Percentiles rank a stretch among this genome's conserved stretches.
Conservation (phyloP, 306 rosid genomes). For the Hippophae rhamnoides region DNA sequence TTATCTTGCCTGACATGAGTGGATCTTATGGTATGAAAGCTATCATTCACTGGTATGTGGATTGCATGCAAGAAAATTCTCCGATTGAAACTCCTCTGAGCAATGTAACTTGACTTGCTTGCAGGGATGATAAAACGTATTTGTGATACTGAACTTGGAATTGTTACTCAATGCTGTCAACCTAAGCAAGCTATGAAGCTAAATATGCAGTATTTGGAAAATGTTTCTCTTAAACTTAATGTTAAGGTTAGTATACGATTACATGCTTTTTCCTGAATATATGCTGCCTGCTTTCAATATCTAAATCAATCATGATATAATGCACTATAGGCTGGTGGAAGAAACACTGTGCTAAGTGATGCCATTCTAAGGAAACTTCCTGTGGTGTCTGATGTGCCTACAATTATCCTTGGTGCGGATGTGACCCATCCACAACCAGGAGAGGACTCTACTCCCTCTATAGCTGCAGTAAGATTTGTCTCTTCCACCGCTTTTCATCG, state of each 20-base stretch:
- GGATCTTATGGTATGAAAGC: constrained; percentile 54
- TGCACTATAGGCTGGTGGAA: constrained; percentile 53
- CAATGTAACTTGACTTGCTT: background rate
- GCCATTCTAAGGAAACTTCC: constrained; percentile 42
- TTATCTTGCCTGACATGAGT: constrained; percentile 56
- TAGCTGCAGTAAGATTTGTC: constrained; percentile 60
- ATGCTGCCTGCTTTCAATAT: no score
- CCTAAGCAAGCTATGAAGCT: constrained; percentile 30
- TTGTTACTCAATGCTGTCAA: constrained; percentile 67
- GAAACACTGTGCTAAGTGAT: constrained; percentile 51
- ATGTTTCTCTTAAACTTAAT: constrained; percentile 64
- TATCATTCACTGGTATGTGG: background rate
- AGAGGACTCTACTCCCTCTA: constrained; percentile 61
- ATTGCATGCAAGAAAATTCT: background rate
- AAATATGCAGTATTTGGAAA: constrained; percentile 55
- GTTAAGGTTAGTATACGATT: constrained; percentile 49
- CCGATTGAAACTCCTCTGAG: background rate
- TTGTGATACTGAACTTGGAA: constrained; percentile 78
- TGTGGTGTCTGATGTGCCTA: constrained; percentile 43
- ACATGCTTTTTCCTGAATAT: no score
- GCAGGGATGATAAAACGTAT: constrained; percentile 57
- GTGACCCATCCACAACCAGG: constrained; percentile 77
- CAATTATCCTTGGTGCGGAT: constrained; percentile 73
- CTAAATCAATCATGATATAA: no score
- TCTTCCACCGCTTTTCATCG: background rate